These are phyloP conservation scores for Bruguiera gymnorhiza DNA, from an alignment of 345 rosid species.

Conservation along the genomic window DNA sequence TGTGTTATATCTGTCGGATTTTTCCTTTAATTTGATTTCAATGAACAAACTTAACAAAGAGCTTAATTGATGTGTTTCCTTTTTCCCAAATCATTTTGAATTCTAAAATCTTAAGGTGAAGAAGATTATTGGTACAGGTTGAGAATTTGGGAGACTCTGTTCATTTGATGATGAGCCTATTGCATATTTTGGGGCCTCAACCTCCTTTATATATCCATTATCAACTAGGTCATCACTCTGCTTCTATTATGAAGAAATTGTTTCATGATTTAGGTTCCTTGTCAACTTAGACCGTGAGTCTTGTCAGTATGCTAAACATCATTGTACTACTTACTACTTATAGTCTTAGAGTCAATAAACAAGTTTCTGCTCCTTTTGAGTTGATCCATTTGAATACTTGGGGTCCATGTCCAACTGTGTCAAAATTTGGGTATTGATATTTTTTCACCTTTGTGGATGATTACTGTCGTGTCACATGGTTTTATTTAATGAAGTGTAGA, in stretches of 20 bases:
- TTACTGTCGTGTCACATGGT: neutral
- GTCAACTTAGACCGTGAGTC: slow-evolving; percentile 1
- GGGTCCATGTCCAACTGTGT: neutral
- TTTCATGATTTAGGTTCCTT: neutral
- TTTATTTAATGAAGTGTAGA: neutral
- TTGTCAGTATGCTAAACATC: slow-evolving; percentile 1
- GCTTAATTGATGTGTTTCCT: neutral
- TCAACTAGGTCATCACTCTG: neutral
- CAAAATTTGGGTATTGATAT: neutral
- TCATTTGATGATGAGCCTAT: neutral
- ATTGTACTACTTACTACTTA: neutral
- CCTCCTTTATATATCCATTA: neutral
- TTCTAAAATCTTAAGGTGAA: neutral
- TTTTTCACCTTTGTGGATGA: slow-evolving; percentile 1
- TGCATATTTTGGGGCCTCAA: neutral
- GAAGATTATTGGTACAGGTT: slow-evolving; percentile 1
- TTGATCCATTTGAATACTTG: neutral
- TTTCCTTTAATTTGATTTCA: neutral
- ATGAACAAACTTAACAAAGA: neutral
- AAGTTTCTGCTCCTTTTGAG: neutral
- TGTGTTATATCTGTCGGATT: too few species aligned
- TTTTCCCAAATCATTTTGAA: neutral
- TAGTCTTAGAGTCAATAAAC: neutral
- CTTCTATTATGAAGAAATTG: neutral
- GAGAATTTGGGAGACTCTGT: neutral